Conservation (phyloP, 106 monocot species). For the Xerophyta viscosa region DNA sequence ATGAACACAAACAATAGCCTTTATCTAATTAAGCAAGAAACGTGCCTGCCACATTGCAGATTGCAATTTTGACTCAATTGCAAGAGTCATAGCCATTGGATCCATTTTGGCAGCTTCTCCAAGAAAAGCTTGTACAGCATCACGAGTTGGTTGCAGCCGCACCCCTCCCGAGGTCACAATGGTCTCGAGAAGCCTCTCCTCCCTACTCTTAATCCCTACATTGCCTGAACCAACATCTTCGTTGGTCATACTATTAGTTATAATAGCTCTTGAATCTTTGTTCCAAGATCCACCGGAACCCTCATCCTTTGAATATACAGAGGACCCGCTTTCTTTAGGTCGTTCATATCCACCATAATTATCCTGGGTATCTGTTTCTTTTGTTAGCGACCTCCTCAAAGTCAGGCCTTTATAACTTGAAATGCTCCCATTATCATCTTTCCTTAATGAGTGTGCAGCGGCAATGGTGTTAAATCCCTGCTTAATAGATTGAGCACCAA, state of each 20-base stretch:
- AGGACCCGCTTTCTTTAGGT: constrained; percentile 34
- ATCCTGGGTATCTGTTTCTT: constrained; percentile 40
- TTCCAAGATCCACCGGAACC: constrained; percentile 44
- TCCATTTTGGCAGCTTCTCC: constrained; percentile 64
- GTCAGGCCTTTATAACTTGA: constrained; percentile 63
- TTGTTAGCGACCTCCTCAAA: constrained; percentile 79
- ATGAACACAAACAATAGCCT: no score
- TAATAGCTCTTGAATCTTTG: constrained; percentile 26
- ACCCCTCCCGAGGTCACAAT: constrained; percentile 92
- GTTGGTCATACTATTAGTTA: constrained; percentile 19
- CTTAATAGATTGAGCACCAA: constrained; percentile 68
- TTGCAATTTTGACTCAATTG: constrained; percentile 76
- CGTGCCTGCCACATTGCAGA: constrained; percentile 94
- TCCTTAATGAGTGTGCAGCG: constrained; percentile 63
- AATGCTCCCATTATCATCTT: constrained; percentile 50
- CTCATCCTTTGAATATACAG: constrained; percentile 24
- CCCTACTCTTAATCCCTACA: constrained; percentile 48
- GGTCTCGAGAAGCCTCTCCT: constrained; percentile 91
- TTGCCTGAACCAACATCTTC: constrained; percentile 35
- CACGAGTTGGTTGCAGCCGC: constrained; percentile 91
- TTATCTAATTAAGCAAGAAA: neutral
- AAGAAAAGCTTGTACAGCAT: constrained; percentile 81
- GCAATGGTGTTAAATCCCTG: constrained; percentile 79
- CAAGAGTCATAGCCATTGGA: constrained; percentile 60
- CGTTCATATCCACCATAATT: constrained; percentile 40